Base-by-base conservation (phyloP, 2,329 filamentous ascomycete genomes). In the Rhytidhysteron rufulum region DNA sequence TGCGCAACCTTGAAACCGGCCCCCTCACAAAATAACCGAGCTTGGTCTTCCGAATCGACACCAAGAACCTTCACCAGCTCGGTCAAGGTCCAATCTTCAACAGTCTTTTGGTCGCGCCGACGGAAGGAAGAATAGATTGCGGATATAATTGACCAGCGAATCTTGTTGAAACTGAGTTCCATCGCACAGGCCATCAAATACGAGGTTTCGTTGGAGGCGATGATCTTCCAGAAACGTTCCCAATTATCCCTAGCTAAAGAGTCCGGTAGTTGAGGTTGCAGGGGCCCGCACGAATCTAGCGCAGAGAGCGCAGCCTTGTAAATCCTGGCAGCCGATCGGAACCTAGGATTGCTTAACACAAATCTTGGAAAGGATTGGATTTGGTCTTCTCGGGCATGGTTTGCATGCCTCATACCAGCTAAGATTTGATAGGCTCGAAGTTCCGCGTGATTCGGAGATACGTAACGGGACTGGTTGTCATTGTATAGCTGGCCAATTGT, bases 151-250 rank as follows among this genome's bases (percentile, higher is more conserved):
- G 71, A 73, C 37, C 76, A 70, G 9, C 80, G 75, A 31, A 83
- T 65, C 19, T 75, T 64, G 39, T 76, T 77, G 61, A 84, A 83
- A 45, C 77, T 77, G 9, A 81, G 74, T 50, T 83, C 80, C 1
- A 79, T 77, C 18, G 81, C 77, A 58, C 80, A 83, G 6, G 75
- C 79, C 74, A 81, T 78, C 6, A 83, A 63, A 51, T 82, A 84
- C 0, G 80, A 78, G 1, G 79, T 71, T 22, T 69, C 65, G 3
- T 67, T 67, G 1, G 79, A 82, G 39, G 69, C 67, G 31, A 83
- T 59, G 15, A 80, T 51, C 8, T 65, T 68, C 70, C 80, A 84
- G 49, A 83, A 83, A 2, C 68, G 66, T 34, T 71, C 63, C 58
- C 76, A 79, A 44, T 82, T 78, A 19, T 75, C 74, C 45, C 79